Evolutionary conservation across 176 grass and related monocot genomes (phyloP).

Genomic region (Bonia amplexicaulis): DNA sequence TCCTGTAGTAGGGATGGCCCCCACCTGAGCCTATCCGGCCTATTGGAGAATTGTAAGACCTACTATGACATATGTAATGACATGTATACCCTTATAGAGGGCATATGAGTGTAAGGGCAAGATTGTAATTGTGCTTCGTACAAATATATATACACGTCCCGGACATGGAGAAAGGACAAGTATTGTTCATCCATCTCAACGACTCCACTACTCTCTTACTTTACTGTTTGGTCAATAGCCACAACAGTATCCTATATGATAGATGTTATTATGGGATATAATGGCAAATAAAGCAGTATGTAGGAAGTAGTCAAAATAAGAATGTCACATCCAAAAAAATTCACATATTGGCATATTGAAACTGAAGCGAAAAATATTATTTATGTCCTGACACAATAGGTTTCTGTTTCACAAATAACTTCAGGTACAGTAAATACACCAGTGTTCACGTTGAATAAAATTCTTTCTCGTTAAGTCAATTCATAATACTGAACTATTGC

Average conservation of each 20-base stretch:
- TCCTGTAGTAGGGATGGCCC: too few relatives aligned
- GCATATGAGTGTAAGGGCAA: too few relatives aligned
- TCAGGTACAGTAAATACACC: not conserved
- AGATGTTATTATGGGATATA: not conserved
- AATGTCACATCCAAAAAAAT: not conserved
- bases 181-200: too few relatives aligned
- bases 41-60: too few relatives aligned
- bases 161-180: too few relatives aligned
- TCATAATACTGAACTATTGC: not conserved
- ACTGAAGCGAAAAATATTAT: not conserved
- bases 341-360: not conserved
- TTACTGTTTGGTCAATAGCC: too few relatives aligned
- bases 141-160: too few relatives aligned
- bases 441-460: not conserved
- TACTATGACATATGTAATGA: too few relatives aligned
- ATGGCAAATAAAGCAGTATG: not conserved
- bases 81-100: too few relatives aligned
- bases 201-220: too few relatives aligned
- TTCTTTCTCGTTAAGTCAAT: not conserved
- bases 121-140: too few relatives aligned
- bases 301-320: not conserved
- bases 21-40: too few relatives aligned
- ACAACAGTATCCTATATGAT: not conserved
- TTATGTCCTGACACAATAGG: not conserved
- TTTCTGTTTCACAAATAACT: not conserved